Evolutionary conservation across 192 early-diverging fungal genomes (phyloP).

Genomic region (Coemansia sp.): DNA sequence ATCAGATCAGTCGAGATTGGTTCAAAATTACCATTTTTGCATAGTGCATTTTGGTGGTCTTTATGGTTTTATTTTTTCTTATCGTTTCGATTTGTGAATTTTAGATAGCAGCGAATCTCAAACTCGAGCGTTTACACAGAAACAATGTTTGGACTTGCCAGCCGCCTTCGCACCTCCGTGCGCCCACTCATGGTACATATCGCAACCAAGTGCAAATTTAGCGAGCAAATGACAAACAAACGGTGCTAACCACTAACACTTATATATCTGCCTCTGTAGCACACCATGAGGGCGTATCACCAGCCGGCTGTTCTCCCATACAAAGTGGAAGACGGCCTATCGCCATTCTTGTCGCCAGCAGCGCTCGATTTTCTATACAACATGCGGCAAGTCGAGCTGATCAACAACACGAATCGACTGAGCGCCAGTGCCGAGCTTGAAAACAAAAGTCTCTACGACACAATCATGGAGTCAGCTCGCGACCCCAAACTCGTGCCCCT

Average conservation of each 20-base stretch:
- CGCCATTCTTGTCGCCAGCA: constrained; percentile 37
- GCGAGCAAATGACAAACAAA: too few species aligned
- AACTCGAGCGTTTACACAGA: not conserved
- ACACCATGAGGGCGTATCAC: constrained; percentile 13
- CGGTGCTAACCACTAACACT: not conserved
- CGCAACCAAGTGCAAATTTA: too few species aligned
- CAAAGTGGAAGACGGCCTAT: constrained; percentile 28
- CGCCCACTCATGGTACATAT: constrained; percentile 43
- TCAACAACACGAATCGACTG: constrained; percentile 52
- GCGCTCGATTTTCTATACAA: constrained; percentile 52
- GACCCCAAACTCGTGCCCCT: constrained; percentile 35
- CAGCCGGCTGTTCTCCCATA: constrained; percentile 40
- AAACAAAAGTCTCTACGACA: constrained; percentile 25
- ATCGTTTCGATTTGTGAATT: not conserved
- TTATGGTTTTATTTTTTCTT: not conserved
- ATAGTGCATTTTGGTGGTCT: not conserved
- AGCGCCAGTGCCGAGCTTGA: constrained; percentile 46
- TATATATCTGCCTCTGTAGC: constrained; percentile 1
- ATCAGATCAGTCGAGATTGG: constrained; percentile 3
- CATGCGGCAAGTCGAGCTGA: constrained; percentile 43
- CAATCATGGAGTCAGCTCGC: constrained; percentile 32
- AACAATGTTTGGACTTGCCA: constrained; percentile 42
- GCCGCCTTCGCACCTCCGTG: constrained; percentile 16
- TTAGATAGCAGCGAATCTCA: not conserved
- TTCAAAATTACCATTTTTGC: not conserved